Base-by-base conservation (phyloP, 805 yeast genomes). In the Kregervanrija fluxuum region DNA sequence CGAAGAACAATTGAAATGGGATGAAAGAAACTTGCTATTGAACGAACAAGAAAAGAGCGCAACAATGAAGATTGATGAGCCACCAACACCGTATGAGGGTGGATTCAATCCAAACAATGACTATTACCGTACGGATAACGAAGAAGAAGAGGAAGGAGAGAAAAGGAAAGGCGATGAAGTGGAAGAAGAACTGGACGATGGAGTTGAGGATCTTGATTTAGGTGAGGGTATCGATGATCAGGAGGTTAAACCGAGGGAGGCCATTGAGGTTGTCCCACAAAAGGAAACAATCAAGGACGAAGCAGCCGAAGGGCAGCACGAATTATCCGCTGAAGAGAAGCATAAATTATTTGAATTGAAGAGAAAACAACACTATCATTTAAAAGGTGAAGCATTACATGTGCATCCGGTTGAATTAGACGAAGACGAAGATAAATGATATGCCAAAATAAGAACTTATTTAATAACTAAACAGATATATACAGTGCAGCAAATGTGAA, bases 71-170 rank as follows among this genome's bases (percentile, higher is more conserved):
- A 87, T 90, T 37, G 95, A 87, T 57, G 97, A 90, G 61, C 97
- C 97, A 16, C 90, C 90, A 69, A 90, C 97, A 1, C 97, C 97
- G 5, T 90, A 84, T 56, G 95, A 86, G 59, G 95, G 93, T 10
- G 95, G 95, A 1, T 83, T 86, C 28, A 81, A 84, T 55, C 90
- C 93, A 46, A 71, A 75, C 43, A 87, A 86, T 31, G 95, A 89
- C 55, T 84, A 85, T 58, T 87, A 88, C 54, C 72, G 74, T 42
- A 77, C 75, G 5, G 91, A 84, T 55, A 79, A 80, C 38, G 89
- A 82, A 33, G 77, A 74, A 3, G 76, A 66, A 8, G 71, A 45
- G 11, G 41, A 38, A 9, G 38, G 39, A n/a, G 80, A 41, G 86
- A 86, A 1, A 81, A 74, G 74, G 52, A 42, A 40, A 2, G 38